These are phyloP conservation scores for Musa troglodytarum DNA, from an alignment of 176 grass and related monocot genomes.

Conservation along the genomic window DNA sequence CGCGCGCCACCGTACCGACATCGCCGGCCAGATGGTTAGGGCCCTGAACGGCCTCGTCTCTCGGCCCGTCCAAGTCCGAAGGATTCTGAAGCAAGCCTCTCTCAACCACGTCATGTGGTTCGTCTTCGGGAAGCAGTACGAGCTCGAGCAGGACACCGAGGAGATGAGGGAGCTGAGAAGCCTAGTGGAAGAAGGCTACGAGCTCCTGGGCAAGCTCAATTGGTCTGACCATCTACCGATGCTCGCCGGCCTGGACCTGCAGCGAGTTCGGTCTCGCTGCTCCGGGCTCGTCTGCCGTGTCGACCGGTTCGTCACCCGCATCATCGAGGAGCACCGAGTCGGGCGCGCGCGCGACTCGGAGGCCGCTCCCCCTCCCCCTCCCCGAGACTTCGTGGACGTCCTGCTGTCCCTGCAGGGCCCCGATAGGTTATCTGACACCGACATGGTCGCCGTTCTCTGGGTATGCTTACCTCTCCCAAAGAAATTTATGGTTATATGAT, in stretches of 20 bases:
- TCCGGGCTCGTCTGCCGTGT: slow-evolving; percentile 45
- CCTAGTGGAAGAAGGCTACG: slow-evolving; percentile 68
- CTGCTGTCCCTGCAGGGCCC: slow-evolving; percentile 49
- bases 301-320: slow-evolving; percentile 42
- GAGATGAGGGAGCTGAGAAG: slow-evolving; percentile 49
- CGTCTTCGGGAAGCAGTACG: slow-evolving; percentile 55
- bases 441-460: slow-evolving; percentile 78
- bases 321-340: slow-evolving; percentile 52
- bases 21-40: slow-evolving; percentile 30
- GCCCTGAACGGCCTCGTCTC: slow-evolving; percentile 15
- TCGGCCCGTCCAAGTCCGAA: slow-evolving; percentile 32
- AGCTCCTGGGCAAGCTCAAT: slow-evolving; percentile 52
- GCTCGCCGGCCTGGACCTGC: slow-evolving; percentile 49
- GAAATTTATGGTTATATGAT: background rate
- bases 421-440: slow-evolving; percentile 55
- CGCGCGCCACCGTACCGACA: slow-evolving; percentile 40
- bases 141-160: slow-evolving; percentile 13
- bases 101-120: slow-evolving; percentile 75
- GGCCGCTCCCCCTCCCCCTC: background rate
- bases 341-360: background rate
- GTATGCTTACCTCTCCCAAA: slow-evolving; percentile 14
- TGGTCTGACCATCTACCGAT: slow-evolving; percentile 67
- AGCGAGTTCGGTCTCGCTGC: slow-evolving; percentile 38
- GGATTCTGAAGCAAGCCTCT: slow-evolving; percentile 49
- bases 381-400: slow-evolving; percentile 55